Percentiles rank a stretch among this genome's conserved stretches.
phyloP scores from a whole-genome alignment of 139 green algal genomes.

The Chlamydomonas eustigma region DNA sequence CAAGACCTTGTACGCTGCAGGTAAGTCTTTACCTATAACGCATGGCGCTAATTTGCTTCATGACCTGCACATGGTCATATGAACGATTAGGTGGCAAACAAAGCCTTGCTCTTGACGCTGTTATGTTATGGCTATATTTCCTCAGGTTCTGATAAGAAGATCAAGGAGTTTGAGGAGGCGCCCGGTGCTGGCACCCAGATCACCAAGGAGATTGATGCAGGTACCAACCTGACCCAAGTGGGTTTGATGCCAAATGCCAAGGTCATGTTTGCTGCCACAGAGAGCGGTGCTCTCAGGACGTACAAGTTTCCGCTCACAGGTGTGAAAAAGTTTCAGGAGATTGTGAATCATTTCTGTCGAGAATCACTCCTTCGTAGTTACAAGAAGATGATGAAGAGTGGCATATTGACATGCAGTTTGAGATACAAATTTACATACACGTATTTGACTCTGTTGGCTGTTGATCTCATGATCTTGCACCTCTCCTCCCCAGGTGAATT shows the following conservation, averaged over 20 bases:
- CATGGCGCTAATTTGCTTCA: too few relatives aligned
- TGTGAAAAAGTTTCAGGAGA: constrained; percentile 48
- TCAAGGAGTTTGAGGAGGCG: constrained; percentile 82
- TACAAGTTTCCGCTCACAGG: constrained; percentile 81
- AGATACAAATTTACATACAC: too few relatives aligned
- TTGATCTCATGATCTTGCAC: not conserved
- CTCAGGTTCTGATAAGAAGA: constrained; percentile 68
- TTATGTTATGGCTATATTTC: not conserved
- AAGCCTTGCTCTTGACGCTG: too few relatives aligned
- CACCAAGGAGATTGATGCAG: constrained; percentile 68
- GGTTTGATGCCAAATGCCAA: constrained; percentile 28
- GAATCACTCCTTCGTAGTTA: too few relatives aligned
- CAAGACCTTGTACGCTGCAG: constrained; percentile 58
- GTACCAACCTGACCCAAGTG: constrained; percentile 43
- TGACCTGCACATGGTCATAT: too few relatives aligned
- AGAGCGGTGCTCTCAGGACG: constrained; percentile 63
- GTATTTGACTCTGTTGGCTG: not conserved
- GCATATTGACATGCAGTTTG: too few relatives aligned
- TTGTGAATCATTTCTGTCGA: constrained; percentile 47
- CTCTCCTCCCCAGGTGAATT: constrained; percentile 37
- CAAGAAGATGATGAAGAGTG: not conserved
- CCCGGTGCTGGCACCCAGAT: constrained; percentile 61
- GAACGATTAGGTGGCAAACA: too few relatives aligned
- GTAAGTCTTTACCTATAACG: too few relatives aligned
- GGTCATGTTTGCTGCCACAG: constrained; percentile 73